Evolutionary conservation across 2,329 filamentous ascomycete genomes (phyloP), one percentile per base, ranked within the genome.

Genomic region (Cladosporium sp.): DNA sequence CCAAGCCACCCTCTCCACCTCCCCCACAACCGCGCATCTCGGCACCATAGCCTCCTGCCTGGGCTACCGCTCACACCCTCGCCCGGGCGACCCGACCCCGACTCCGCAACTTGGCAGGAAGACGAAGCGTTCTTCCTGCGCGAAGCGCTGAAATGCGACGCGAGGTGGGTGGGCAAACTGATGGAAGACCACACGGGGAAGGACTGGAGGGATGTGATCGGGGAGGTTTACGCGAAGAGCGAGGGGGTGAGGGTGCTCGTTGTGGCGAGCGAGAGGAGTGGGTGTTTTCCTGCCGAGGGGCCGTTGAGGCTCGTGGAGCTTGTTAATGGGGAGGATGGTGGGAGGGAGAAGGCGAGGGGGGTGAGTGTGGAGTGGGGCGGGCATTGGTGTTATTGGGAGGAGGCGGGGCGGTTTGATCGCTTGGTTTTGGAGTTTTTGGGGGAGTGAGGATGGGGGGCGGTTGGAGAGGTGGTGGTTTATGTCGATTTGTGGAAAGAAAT

Each of bases 371-470:
- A 32, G 27, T 48, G 45, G 45, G 45, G 37, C 4, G 45, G 45
- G 18, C 45, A 48, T 34, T 48, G 45, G 45, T 48, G 45, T 20
- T 48, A 48, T 18, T 48, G 45, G 45, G 45, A 48, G 36, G 32
- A 41, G 27, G 37, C 45, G 13, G 45, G 41, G 8, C 13, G 18
- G 29, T 48, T 48, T 20, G 22, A 48, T 20, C 6, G 34, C 18
- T 17, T 48, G 24, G 37, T 30, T 13, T 12, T 15, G 24, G 37
- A 7, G 5, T 48, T 48, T 8, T 24, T 48, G 24, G 37, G 1
- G 9, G 37, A 19, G 19, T 41, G 11, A 41, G n/a, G n/a, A n/a
- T n/a, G n/a, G n/a, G n/a, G n/a, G n/a, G n/a, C n/a, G n/a, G n/a
- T n/a, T n/a, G n/a, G n/a, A n/a, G n/a, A n/a, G n/a, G n/a, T n/a